Conservation (phyloP, 1,284 basidiomycete genomes). For the Trichosporon faecale region DNA sequence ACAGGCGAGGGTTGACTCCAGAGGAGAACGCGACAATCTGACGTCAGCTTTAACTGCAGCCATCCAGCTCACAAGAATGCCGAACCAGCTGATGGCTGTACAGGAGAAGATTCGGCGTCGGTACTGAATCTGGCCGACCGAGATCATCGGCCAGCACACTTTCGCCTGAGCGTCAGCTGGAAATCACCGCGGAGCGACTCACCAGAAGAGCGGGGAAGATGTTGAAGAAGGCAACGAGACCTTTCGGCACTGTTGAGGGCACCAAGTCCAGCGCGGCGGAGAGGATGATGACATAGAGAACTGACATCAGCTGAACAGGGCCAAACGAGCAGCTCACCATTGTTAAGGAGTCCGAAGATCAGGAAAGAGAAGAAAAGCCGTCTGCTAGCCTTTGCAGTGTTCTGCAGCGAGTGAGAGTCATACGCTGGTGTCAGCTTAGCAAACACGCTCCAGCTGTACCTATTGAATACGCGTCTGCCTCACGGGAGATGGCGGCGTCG, state of each 20-base stretch:
- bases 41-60: background rate
- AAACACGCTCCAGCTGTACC: conserved; percentile 5
- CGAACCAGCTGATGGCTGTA: conserved; percentile 66
- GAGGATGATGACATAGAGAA: conserved; percentile 91
- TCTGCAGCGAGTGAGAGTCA: background rate
- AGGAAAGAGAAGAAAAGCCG: conserved; percentile 46
- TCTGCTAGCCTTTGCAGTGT: background rate
- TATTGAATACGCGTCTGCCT: conserved; percentile 2
- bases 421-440: conserved; percentile 13
- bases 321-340: conserved; percentile 30
- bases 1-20: conserved; percentile 64
- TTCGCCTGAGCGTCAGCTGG: conserved; percentile 60
- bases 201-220: conserved; percentile 69
- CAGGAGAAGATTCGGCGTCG: conserved; percentile 70
- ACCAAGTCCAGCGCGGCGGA: conserved; percentile 94
- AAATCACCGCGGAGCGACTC: conserved; percentile 17
- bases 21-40: conserved; percentile 79
- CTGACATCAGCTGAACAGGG: conserved; percentile 51
- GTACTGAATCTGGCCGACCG: conserved; percentile 78
- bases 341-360: conserved; percentile 51
- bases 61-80: conserved; percentile 65
- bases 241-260: conserved; percentile 76
- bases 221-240: conserved; percentile 90
- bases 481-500: background rate
- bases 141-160: conserved; percentile 86